phyloP scores from a whole-genome alignment of 768 basidiomycete species.

The Boletus sensibilis region DNA sequence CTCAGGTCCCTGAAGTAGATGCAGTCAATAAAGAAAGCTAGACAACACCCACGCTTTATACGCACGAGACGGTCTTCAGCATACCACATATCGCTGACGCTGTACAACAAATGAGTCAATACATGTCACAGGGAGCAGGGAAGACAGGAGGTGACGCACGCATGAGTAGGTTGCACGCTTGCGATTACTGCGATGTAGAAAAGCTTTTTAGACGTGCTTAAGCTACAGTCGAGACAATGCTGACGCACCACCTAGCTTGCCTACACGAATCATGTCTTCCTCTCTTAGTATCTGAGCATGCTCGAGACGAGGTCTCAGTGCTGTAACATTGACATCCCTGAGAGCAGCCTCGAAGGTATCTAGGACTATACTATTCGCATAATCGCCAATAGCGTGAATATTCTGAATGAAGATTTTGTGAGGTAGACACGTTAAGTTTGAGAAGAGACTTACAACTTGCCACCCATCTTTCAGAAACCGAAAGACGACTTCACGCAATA shows the following conservation, averaged over 20 bases:
- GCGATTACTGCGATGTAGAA: constrained; percentile 63
- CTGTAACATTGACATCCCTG: constrained; percentile 56
- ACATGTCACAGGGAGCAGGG: neutral
- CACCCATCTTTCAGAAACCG: constrained; percentile 77
- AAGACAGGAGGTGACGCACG: constrained; percentile 41
- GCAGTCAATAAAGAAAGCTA: neutral
- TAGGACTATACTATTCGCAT: constrained; percentile 80
- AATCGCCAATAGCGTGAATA: constrained; percentile 84
- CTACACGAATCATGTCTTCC: constrained; percentile 75
- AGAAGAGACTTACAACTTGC: constrained; percentile 71
- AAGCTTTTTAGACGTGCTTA: neutral
- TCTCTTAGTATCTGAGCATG: constrained; percentile 86
- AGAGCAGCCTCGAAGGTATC: constrained; percentile 78
- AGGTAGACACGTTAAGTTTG: neutral
- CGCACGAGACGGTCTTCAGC: constrained; percentile 77
- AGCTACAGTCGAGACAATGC: neutral
- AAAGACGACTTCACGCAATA: constrained; percentile 61
- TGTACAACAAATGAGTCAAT: constrained; percentile 23
- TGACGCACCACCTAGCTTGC: constrained; percentile 67
- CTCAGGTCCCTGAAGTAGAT: constrained; percentile 62
- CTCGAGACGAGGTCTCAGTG: constrained; percentile 77
- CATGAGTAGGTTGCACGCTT: constrained; percentile 89
- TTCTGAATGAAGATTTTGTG: constrained; percentile 48
- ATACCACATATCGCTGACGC: constrained; percentile 87
- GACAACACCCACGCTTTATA: neutral